Conservation (phyloP, 1,284 basidiomycete species). For the Puccinia novopanici region DNA sequence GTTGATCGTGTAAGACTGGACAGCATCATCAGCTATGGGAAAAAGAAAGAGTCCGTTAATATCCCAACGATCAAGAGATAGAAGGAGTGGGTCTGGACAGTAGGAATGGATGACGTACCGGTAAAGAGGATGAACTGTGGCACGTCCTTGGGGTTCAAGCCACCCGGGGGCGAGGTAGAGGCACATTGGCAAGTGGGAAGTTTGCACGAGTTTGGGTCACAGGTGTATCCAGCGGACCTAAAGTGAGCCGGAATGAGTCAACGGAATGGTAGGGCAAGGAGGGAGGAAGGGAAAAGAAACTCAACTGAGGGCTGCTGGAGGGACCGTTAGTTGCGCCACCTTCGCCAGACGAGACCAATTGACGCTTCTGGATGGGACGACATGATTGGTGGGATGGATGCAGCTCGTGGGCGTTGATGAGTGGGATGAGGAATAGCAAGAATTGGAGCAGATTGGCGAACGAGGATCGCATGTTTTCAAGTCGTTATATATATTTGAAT, state of each 20-base stretch:
- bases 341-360: conserved; percentile 34
- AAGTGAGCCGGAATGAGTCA: neutral
- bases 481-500: no score
- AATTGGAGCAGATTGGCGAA: conserved; percentile 7
- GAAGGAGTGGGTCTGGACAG: conserved; percentile 28
- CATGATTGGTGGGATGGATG: conserved; percentile 22
- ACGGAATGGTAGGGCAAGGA: neutral
- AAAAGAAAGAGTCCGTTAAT: conserved; percentile 69
- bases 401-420: conserved; percentile 12
- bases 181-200: conserved; percentile 73
- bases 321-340: conserved; percentile 36
- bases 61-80: conserved; percentile 56
- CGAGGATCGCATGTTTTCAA: conserved; percentile 14
- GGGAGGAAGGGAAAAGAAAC: neutral
- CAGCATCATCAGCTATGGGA: conserved; percentile 59
- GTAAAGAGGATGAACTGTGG: conserved; percentile 74
- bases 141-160: conserved; percentile 68
- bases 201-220: conserved; percentile 69
- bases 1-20: conserved; percentile 59
- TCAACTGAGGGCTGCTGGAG: conserved; percentile 43
- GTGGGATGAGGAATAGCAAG: neutral
- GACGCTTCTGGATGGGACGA: conserved; percentile 49
- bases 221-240: conserved; percentile 67
- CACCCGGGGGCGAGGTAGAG: conserved; percentile 71
- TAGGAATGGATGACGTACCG: conserved; percentile 53